Conservation (phyloP, 1,284 basidiomycete genomes). For the Athelia psychrophila region DNA sequence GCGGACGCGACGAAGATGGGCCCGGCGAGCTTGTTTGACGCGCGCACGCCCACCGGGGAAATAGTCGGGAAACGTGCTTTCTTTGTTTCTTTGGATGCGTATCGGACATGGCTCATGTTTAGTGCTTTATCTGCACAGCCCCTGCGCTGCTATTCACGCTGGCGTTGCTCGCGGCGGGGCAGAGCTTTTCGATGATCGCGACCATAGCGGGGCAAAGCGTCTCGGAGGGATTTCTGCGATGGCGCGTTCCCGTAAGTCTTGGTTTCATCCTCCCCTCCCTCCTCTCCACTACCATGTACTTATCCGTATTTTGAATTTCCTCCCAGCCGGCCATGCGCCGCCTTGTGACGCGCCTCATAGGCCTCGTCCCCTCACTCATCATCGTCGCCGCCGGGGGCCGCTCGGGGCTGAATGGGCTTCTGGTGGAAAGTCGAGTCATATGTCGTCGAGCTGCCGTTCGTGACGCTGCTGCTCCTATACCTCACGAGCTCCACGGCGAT, state of each 20-base stretch:
- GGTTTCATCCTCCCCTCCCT: no score
- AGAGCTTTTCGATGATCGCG: slow-evolving; percentile 80
- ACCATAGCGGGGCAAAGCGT: slow-evolving; percentile 84
- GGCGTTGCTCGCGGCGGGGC: slow-evolving; percentile 74
- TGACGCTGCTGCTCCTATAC: slow-evolving; percentile 66
- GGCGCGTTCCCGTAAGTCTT: slow-evolving; percentile 64
- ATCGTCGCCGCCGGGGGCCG: slow-evolving; percentile 69
- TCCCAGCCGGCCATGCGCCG: slow-evolving; percentile 71
- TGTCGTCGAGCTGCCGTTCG: slow-evolving; percentile 79
- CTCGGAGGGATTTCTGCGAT: slow-evolving; percentile 83
- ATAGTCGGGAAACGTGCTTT: slow-evolving; percentile 58
- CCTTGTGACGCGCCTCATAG: slow-evolving; percentile 69
- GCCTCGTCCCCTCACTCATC: slow-evolving; percentile 70
- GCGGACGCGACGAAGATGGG: slow-evolving; percentile 15
- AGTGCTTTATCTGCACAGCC: slow-evolving; percentile 35
- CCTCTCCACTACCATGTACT: no score
- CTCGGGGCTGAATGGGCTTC: slow-evolving; percentile 66
- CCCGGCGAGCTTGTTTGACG: slow-evolving; percentile 65
- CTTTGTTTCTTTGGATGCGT: not conserved
- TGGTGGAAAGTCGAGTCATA: slow-evolving; percentile 77
- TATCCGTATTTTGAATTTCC: slow-evolving; percentile 3
- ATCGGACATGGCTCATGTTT: no score
- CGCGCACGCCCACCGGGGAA: slow-evolving; percentile 57
- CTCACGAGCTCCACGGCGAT: slow-evolving; percentile 54
- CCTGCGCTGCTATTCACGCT: slow-evolving; percentile 74